Conservation (phyloP, 1,139 yeast species). For the Pneumocystis sp. region DNA sequence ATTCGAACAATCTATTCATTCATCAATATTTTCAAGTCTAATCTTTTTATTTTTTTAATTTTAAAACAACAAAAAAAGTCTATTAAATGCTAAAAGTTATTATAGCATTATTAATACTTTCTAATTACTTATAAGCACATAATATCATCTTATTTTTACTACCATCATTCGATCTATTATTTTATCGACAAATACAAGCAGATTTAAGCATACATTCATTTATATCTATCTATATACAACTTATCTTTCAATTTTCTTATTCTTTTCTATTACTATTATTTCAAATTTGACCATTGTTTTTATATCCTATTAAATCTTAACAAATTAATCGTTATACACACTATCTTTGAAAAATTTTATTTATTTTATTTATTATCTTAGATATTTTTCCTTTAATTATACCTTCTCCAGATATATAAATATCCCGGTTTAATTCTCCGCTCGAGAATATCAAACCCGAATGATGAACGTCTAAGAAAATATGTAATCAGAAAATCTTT, state of each 20-base stretch:
- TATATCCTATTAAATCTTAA: no score
- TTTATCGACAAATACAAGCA: no score
- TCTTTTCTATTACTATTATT: no score
- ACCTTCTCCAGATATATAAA: neutral
- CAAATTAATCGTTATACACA: neutral
- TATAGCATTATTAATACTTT: neutral
- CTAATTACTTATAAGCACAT: neutral
- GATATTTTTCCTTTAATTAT: neutral
- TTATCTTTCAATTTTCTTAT: no score
- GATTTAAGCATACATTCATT: no score
- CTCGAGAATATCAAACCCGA: neutral
- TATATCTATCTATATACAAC: no score
- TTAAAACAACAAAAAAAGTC: neutral
- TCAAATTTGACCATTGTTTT: no score
- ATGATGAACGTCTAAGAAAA: neutral
- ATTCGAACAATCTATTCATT: neutral
- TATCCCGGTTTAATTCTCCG: neutral
- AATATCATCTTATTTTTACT: neutral
- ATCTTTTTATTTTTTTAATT: neutral
- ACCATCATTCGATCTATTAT: neutral
- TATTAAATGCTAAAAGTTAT: neutral
- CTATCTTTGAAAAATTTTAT: neutral
- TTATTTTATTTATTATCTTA: neutral
- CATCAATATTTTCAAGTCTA: neutral
- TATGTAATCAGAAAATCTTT: neutral